Conservation (phyloP, 2,329 filamentous ascomycete species). For the Hypoxylon sp. region DNA sequence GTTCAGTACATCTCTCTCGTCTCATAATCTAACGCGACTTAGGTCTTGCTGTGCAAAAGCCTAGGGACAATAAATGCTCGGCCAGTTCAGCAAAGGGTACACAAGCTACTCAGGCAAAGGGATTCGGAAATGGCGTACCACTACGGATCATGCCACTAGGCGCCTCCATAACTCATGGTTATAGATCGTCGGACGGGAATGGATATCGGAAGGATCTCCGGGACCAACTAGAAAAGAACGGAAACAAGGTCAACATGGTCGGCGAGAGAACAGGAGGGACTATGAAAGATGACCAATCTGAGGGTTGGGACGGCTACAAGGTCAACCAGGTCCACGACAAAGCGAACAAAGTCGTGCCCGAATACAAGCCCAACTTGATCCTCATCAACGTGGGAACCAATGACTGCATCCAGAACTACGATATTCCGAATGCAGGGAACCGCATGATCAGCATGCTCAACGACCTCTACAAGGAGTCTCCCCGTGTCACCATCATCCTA, state of each 20-base stretch:
- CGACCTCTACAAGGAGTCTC: slow-evolving; percentile 50
- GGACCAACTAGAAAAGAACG: slow-evolving; percentile 50
- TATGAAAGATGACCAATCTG: slow-evolving; percentile 55
- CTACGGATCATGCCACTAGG: slow-evolving; percentile 56
- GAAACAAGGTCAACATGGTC: slow-evolving; percentile 55
- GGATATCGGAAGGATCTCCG: slow-evolving; percentile 56
- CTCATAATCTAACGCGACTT: slow-evolving; percentile 15
- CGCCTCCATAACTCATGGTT: slow-evolving; percentile 56
- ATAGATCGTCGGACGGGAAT: slow-evolving; percentile 52
- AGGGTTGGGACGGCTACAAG: slow-evolving; percentile 55
- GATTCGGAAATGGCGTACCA: slow-evolving; percentile 45
- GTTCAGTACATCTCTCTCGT: neutral
- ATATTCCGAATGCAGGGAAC: slow-evolving; percentile 48
- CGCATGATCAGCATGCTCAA: slow-evolving; percentile 51
- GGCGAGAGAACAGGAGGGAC: slow-evolving; percentile 54
- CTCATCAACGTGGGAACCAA: slow-evolving; percentile 58
- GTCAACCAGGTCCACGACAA: slow-evolving; percentile 54
- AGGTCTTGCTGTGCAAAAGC: slow-evolving; percentile 27
- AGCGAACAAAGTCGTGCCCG: slow-evolving; percentile 48
- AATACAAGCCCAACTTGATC: slow-evolving; percentile 55
- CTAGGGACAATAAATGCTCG: neutral
- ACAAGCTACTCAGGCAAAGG: slow-evolving; percentile 12
- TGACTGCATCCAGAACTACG: slow-evolving; percentile 54
- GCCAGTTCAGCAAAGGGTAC: neutral
- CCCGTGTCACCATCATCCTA: slow-evolving; percentile 52